Evolutionary conservation across 2,329 filamentous ascomycete genomes (phyloP).

Genomic region (Pseudogymnoascus sp.): DNA sequence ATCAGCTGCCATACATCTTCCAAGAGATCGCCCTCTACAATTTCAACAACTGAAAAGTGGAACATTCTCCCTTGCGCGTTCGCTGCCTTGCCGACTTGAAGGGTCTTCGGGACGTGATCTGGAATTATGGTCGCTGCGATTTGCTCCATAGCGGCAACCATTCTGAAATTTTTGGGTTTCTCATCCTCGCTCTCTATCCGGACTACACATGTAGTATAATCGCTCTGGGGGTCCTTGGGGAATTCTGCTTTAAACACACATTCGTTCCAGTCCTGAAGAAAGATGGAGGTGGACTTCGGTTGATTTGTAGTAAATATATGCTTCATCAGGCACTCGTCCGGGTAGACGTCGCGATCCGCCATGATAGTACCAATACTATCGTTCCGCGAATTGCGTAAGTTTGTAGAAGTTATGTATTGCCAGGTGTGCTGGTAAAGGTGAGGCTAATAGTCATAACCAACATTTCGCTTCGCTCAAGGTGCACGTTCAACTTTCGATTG

Average conservation of each 20-base stretch:
- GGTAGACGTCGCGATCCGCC: slow-evolving; percentile 11
- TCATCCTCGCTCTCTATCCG: slow-evolving; percentile 12
- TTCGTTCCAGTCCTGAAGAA: slow-evolving; percentile 16
- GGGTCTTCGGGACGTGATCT: slow-evolving; percentile 12
- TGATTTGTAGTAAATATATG: slow-evolving; percentile 14
- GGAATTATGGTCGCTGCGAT: slow-evolving; percentile 14
- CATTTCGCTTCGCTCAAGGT: neutral
- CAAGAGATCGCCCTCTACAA: slow-evolving; percentile 13
- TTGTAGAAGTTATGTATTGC: neutral
- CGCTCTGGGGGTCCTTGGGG: neutral
- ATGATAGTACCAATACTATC: neutral
- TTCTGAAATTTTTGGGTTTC: slow-evolving; percentile 10
- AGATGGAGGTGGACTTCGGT: slow-evolving; percentile 13
- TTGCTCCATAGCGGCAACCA: slow-evolving; percentile 14
- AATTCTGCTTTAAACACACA: slow-evolving; percentile 17
- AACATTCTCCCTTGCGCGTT: slow-evolving; percentile 13
- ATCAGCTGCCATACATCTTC: slow-evolving; percentile 15
- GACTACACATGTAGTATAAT: slow-evolving; percentile 12
- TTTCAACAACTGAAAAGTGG: slow-evolving; percentile 13
- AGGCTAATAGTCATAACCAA: neutral
- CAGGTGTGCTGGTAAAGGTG: neutral
- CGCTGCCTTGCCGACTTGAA: slow-evolving; percentile 22
- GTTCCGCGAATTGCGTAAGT: neutral
- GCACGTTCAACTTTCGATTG: neutral
- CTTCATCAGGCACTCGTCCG: slow-evolving; percentile 12